phyloP scores from a whole-genome alignment of 2,329 filamentous ascomycete genomes.

The Daldinia sp. region DNA sequence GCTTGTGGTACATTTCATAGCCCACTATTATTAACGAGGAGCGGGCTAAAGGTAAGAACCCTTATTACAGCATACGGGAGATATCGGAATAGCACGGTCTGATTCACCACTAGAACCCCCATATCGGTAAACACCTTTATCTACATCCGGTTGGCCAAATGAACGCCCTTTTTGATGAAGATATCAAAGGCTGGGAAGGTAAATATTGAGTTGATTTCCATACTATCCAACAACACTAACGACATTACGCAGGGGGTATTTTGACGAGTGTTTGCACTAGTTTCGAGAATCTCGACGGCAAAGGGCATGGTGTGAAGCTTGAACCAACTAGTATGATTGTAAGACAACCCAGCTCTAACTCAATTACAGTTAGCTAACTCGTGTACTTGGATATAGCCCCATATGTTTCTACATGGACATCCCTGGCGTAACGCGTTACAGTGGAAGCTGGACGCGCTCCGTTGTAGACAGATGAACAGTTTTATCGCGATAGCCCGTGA shows the following conservation, averaged over 20 bases:
- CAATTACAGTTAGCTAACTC: not conserved
- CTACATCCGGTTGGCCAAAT: constrained; percentile 76
- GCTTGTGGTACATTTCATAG: constrained; percentile 79
- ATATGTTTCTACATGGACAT: constrained; percentile 67
- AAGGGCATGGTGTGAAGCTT: constrained; percentile 83
- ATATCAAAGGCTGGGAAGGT: constrained; percentile 74
- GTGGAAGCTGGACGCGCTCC: constrained; percentile 75
- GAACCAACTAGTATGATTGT: constrained; percentile 77
- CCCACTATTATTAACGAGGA: constrained; percentile 78
- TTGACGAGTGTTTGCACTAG: constrained; percentile 80
- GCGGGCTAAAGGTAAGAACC: constrained; percentile 71
- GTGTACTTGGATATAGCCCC: constrained; percentile 59
- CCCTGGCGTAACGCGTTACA: constrained; percentile 74
- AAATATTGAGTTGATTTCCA: constrained; percentile 14
- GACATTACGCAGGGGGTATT: constrained; percentile 65
- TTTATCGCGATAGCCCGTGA: constrained; percentile 82
- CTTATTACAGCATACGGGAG: not conserved
- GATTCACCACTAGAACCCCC: constrained; percentile 64
- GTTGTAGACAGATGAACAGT: constrained; percentile 72
- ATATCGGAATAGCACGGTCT: not conserved
- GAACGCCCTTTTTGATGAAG: constrained; percentile 71
- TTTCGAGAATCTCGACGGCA: constrained; percentile 81
- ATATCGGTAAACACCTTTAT: constrained; percentile 84
- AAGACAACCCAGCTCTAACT: constrained; percentile 36
- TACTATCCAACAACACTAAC: not conserved